A percentile compares a stretch with the other conserved stretches of the same genome.
phyloP scores from a whole-genome alignment of 2,329 filamentous ascomycete genomes.

The Blastomyces gilchristii region DNA sequence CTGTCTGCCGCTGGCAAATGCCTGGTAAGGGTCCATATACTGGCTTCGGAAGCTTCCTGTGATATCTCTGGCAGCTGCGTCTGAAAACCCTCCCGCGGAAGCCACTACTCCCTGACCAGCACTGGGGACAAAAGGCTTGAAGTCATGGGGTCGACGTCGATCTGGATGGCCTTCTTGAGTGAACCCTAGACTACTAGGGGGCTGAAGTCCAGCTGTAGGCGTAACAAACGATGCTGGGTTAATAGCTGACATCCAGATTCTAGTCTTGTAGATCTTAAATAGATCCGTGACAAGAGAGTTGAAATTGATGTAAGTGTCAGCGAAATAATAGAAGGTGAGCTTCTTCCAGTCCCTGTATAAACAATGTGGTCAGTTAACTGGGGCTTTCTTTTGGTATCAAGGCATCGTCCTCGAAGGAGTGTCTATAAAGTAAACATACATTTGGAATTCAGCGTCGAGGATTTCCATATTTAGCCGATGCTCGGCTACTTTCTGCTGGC shows the following conservation, averaged over 20 bases:
- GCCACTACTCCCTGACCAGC: constrained; percentile 13
- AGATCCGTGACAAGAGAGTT: constrained; percentile 93
- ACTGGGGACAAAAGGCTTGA: constrained; percentile 19
- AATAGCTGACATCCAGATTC: constrained; percentile 99
- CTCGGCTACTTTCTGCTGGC: constrained; percentile 91
- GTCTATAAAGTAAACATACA: constrained; percentile 51
- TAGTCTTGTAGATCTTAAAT: constrained; percentile 98
- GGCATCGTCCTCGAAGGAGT: constrained; percentile 11
- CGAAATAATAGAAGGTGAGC: constrained; percentile 97
- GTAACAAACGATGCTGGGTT: constrained; percentile 93
- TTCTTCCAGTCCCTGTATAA: constrained; percentile 87
- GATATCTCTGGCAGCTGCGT: constrained; percentile 19
- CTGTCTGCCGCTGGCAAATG: constrained; percentile 25
- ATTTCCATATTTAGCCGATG: constrained; percentile 97
- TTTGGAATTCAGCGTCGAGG: constrained; percentile 94
- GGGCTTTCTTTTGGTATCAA: background rate
- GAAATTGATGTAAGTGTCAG: constrained; percentile 97
- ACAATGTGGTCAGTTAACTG: constrained; percentile 9
- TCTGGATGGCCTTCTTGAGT: constrained; percentile 30
- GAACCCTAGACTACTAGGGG: constrained; percentile 56
- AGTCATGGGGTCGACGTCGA: constrained; percentile 34
- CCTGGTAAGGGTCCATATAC: constrained; percentile 31
- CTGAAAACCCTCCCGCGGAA: constrained; percentile 14
- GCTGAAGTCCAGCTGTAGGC: constrained; percentile 60
- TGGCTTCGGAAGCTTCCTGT: constrained; percentile 24